Evolutionary conservation across 345 rosid genomes (phyloP), one percentile per base, ranked within the genome.

Genomic region (Populus nigra): DNA sequence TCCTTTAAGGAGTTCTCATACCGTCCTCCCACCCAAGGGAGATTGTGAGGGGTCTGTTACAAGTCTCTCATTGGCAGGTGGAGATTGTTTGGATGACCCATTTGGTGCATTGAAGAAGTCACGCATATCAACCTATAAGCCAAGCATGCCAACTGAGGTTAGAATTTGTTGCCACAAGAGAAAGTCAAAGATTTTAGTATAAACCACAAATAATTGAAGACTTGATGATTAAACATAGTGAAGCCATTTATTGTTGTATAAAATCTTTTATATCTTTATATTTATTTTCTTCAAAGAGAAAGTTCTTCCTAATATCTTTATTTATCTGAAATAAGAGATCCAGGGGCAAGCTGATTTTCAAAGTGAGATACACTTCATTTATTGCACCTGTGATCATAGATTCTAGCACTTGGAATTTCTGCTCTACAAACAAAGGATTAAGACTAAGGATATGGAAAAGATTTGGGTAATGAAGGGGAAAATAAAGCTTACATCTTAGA

Each of bases 1-100:
- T 38, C 59, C n/a, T 8, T 13, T 47, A 83, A 25, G 27, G 15
- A 36, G 45, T 72, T 18, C 22, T 57, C 82, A 72, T 90, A 94
- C 99, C 86, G 98, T 96, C 88, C 89, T 94, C 78, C 99, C 99
- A 33, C 96, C 98, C 77, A 96, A n/a, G 25, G 99, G 99, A 82
- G 98, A 93, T 74, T 92, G 98, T 45, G 91, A 86, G 41, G 87
- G 84, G 71, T 93, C 97, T 73, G 78, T 49, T 76, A 82, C 91
- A 53, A 31, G 83, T 83, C 87, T 89, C 73, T 85, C 97, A 73
- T 76, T 88, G 76, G 76, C 89, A 80, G 92, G 82, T 83, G 79
- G 80, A 80, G 97, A 88, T 86, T 88, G 96, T 79, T 90, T 93
- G 72, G 97, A 81, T 36, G 85, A 85, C 47, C 93, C 93, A 86